These are phyloP conservation scores for Pseudofabraea citricarpa DNA, from an alignment of 2,329 filamentous ascomycete genomes.

Conservation along the genomic window DNA sequence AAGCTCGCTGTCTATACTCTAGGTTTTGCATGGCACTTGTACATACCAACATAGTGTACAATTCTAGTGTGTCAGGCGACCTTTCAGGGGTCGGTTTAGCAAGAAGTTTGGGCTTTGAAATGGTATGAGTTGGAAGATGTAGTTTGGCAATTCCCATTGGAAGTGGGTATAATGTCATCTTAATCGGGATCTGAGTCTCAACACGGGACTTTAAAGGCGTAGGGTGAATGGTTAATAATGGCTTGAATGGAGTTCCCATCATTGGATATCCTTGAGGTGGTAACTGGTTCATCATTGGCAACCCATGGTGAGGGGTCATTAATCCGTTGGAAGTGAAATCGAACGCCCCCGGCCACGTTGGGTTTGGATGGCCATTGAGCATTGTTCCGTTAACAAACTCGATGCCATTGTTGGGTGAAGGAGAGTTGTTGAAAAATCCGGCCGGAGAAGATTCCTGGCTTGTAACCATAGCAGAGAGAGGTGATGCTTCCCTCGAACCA, in stretches of 20 bases:
- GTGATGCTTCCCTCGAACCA: conserved; percentile 49
- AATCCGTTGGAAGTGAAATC: conserved; percentile 4
- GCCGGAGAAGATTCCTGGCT: conserved; percentile 50
- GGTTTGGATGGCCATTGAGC: conserved; percentile 17
- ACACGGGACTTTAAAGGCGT: conserved; percentile 82
- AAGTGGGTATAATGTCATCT: conserved; percentile 70
- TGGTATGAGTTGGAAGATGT: conserved; percentile 83
- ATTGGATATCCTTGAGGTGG: conserved; percentile 17
- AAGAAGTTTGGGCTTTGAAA: conserved; percentile 89
- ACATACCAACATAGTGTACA: conserved; percentile 80
- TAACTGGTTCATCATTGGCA: conserved; percentile 7
- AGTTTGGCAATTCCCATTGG: conserved; percentile 73
- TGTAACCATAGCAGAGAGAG: conserved; percentile 44
- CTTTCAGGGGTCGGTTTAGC: conserved; percentile 65
- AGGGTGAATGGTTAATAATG: conserved; percentile 54
- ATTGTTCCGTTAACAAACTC: conserved; percentile 34
- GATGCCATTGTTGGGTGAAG: conserved; percentile 37
- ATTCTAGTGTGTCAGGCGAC: conserved; percentile 69
- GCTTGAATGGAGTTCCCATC: conserved; percentile 25
- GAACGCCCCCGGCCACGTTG: conserved; percentile 31
- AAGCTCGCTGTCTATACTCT: conserved; percentile 60
- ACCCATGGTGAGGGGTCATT: conserved; percentile 3
- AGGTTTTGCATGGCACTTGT: conserved; percentile 83
- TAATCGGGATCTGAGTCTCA: conserved; percentile 92
- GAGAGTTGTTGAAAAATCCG: conserved; percentile 40